A percentile compares a stretch with the other conserved stretches of the same genome.
Evolutionary conservation across 2,329 filamentous ascomycete genomes (phyloP).

Genomic region (Scytalidium sp.): DNA sequence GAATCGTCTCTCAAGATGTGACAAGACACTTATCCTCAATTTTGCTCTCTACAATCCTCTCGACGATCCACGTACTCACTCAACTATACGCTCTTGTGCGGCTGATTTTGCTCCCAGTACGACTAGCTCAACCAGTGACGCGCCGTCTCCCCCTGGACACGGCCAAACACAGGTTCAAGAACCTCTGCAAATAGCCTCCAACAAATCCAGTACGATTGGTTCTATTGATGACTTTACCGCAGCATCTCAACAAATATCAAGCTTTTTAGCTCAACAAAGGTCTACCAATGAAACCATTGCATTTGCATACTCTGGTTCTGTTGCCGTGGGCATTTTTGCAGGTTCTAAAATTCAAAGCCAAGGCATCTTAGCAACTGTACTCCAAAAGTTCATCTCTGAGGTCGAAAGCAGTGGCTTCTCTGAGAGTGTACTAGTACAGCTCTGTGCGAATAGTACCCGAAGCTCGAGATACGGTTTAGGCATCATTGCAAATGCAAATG

Average conservation of each 20-base stretch:
- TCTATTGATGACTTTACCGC: too few species aligned
- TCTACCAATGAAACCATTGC: not conserved
- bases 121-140: too few species aligned
- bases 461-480: not conserved
- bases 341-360: not conserved
- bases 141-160: too few species aligned
- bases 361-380: not conserved
- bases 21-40: slow-evolving; percentile 12
- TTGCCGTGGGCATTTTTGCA: not conserved
- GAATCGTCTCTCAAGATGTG: slow-evolving; percentile 9
- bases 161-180: too few species aligned
- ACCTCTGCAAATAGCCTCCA: too few species aligned
- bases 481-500: not conserved
- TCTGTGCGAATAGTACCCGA: not conserved
- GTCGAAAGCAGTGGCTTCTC: not conserved
- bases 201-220: too few species aligned
- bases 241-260: too few species aligned
- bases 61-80: slow-evolving; percentile 6
- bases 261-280: too few species aligned
- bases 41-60: slow-evolving; percentile 14
- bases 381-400: not conserved
- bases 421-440: slow-evolving; percentile 2
- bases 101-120: not conserved
- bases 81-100: slow-evolving; percentile 9
- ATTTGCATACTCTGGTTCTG: not conserved